A percentile compares a stretch with the other conserved stretches of the same genome.
phyloP scores from a whole-genome alignment of 768 basidiomycete species.

The Tricholoma sp. region DNA sequence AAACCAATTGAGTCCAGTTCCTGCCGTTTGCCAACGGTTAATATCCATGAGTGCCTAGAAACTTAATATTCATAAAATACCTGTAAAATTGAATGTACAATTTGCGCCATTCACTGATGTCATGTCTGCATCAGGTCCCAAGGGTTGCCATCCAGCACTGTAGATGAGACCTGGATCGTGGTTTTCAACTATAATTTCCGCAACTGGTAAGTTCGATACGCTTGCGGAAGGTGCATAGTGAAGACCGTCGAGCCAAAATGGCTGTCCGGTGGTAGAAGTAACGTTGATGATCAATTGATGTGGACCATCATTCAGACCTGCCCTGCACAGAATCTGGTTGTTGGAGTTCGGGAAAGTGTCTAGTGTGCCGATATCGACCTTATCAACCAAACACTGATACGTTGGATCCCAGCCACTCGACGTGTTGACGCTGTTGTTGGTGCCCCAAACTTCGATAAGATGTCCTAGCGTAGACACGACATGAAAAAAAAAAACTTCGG shows the following conservation, averaged over 20 bases:
- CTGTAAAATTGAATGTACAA: constrained; percentile 19
- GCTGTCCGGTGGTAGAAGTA: background rate
- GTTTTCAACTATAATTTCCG: constrained; percentile 15
- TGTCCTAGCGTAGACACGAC: constrained; percentile 4
- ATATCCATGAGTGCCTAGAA: constrained; percentile 1
- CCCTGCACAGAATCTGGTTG: constrained; percentile 17
- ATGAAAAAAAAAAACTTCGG: background rate
- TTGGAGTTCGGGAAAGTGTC: constrained; percentile 7
- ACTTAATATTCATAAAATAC: constrained; percentile 6
- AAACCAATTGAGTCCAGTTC: constrained; percentile 8
- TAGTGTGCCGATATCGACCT: constrained; percentile 3
- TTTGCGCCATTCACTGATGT: constrained; percentile 11
- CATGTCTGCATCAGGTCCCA: constrained; percentile 15
- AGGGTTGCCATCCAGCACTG: constrained; percentile 17
- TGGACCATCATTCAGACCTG: constrained; percentile 12
- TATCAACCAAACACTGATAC: constrained; percentile 24
- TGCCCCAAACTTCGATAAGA: constrained; percentile 15
- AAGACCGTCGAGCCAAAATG: constrained; percentile 25
- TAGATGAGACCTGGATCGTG: constrained; percentile 17
- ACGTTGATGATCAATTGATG: constrained; percentile 19
- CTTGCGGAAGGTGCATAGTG: constrained; percentile 21
- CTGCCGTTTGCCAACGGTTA: constrained; percentile 3
- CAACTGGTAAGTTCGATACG: constrained; percentile 12
- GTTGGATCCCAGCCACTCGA: constrained; percentile 8
- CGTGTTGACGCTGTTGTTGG: constrained; percentile 9